These are phyloP conservation scores for Dentipellis fragilis DNA, from an alignment of 768 basidiomycete species.

Conservation along the genomic window DNA sequence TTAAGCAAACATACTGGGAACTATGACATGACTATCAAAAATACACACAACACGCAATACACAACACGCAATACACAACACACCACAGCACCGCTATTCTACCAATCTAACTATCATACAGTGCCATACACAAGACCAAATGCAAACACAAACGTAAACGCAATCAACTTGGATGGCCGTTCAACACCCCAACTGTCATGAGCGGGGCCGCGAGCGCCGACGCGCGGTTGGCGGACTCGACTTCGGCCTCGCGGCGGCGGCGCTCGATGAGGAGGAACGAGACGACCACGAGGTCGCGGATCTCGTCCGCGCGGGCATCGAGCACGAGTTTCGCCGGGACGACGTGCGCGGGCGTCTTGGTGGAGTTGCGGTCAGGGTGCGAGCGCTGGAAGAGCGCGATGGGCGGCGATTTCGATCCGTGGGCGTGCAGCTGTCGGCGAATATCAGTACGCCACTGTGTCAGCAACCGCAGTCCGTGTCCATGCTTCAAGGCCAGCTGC, in stretches of 20 bases:
- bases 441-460: not conserved
- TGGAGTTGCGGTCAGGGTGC: not conserved
- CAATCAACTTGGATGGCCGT: no score
- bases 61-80: no score
- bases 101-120: no score
- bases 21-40: no score
- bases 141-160: no score
- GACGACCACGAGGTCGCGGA: slow-evolving; percentile 7
- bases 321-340: slow-evolving; percentile 10
- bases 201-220: not conserved
- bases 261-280: slow-evolving; percentile 13
- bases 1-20: no score
- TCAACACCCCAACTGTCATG: no score
- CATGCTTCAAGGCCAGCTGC: no score
- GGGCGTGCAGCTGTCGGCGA: slow-evolving; percentile 6
- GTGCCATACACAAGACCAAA: no score
- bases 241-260: slow-evolving; percentile 11
- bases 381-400: slow-evolving; percentile 12
- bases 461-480: no score
- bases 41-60: no score
- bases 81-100: no score
- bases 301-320: slow-evolving; percentile 7
- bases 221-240: slow-evolving; percentile 1
- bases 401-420: slow-evolving; percentile 9
- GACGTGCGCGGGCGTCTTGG: not conserved